These are phyloP conservation scores for Neofusicoccum umdonicola DNA, from an alignment of 2,329 filamentous ascomycete species.

Conservation along the genomic window DNA sequence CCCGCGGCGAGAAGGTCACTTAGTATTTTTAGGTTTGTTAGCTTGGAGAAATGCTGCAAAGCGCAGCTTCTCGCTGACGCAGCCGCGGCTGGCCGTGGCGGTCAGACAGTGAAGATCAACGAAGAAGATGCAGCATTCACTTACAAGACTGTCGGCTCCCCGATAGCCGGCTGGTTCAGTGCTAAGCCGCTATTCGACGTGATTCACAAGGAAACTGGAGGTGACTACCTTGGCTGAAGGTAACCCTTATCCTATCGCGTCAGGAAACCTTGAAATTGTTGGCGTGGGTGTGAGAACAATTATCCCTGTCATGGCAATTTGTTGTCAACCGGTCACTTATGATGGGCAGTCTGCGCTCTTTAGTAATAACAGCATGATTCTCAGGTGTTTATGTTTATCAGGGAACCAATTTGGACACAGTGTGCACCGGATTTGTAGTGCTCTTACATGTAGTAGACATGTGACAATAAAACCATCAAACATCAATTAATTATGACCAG, in stretches of 20 bases:
- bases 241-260: neutral
- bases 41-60: slow-evolving; percentile 54
- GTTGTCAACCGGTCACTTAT: neutral
- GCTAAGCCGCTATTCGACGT: slow-evolving; percentile 71
- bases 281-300: too few species aligned
- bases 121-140: slow-evolving; percentile 68
- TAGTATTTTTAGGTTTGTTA: slow-evolving; percentile 39
- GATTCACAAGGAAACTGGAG: slow-evolving; percentile 48
- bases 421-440: too few species aligned
- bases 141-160: slow-evolving; percentile 62
- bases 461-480: neutral
- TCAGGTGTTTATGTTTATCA: too few species aligned
- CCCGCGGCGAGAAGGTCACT: neutral
- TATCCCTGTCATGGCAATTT: neutral
- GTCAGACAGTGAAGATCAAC: slow-evolving; percentile 63
- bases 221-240: neutral
- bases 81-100: slow-evolving; percentile 60
- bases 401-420: too few species aligned
- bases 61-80: slow-evolving; percentile 55
- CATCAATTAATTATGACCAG: neutral
- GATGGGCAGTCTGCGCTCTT: too few species aligned
- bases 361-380: too few species aligned
- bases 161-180: slow-evolving; percentile 65
- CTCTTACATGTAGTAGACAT: too few species aligned
- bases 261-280: too few species aligned